Base-by-base conservation (phyloP, 2,329 filamentous ascomycete genomes). In the Dactylonectria macrodidyma region DNA sequence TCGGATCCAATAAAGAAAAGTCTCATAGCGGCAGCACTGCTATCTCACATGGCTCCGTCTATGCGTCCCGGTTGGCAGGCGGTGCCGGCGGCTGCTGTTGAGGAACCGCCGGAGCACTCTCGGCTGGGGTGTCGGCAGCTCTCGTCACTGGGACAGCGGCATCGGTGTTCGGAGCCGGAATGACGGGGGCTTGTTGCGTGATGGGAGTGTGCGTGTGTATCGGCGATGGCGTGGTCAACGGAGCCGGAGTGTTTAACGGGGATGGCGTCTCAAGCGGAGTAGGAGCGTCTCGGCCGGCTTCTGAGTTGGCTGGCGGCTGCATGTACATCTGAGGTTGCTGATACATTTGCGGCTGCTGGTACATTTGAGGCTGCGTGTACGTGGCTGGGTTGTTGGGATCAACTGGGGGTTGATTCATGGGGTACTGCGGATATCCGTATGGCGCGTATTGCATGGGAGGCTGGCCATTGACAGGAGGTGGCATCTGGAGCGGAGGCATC, bases 301-400 rank as follows among this genome's bases (percentile, higher is more conserved):
- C 26, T 7, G 26, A 30, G 26, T 30, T 30, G 26, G 26, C 26
- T 51, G 61, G 63, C 22, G 54, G 63, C 24, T 60, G 63, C 52
- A 61, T 50, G 46, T 62, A 33, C 9, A 52, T 19, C 55, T 63
- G 60, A 33, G 48, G 59, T 24, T 62, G 60, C n/a, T 30, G 34
- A 33, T 41, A 50, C 24, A 62, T 41, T 16, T 36, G 46, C 16
- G 52, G 41, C 60, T 62, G 59, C 26, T 16, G 26, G 26, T 52
- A 51, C 19, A 19, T 19, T 26, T 51, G 47, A 4, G 26, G 26
- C 7, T 30, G 26, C 26, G 4, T 4, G 26, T 30, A 30, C 26
- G 26, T 41, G 12, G 30, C 46, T 33, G 14, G 41, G 41, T 41
- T 51, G 57, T 59, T 50, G 26, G 57, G 41, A 19, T 50, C 44